Percentiles rank a stretch among this genome's conserved stretches.
phyloP scores from a whole-genome alignment of 106 monocot genomes.

The Triglochin maritima region DNA sequence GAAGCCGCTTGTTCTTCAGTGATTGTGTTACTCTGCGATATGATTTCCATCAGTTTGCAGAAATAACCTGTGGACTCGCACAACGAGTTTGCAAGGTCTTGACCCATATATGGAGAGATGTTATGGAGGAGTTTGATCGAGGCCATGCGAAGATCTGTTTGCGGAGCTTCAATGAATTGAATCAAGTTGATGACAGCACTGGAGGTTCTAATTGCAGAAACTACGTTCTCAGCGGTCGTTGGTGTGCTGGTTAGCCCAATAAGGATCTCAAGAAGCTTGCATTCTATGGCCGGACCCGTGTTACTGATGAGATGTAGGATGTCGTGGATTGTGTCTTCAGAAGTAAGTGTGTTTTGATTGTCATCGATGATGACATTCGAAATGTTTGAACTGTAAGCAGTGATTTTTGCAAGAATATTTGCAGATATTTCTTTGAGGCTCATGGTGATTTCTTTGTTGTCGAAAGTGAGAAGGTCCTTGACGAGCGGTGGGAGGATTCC shows the following conservation, averaged over 20 bases:
- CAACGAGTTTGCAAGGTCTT: conserved; percentile 60
- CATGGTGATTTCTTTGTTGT: conserved; percentile 13
- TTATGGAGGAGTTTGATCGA: conserved; percentile 73
- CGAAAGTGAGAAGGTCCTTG: conserved; percentile 5
- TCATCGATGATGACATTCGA: conserved; percentile 43
- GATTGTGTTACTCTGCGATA: conserved; percentile 44
- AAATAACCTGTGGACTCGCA: conserved; percentile 45
- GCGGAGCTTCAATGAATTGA: conserved; percentile 80
- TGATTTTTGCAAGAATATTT: conserved; percentile 24
- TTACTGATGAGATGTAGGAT: conserved; percentile 91
- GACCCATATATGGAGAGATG: conserved; percentile 65
- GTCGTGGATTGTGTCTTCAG: conserved; percentile 76
- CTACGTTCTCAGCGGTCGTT: conserved; percentile 34
- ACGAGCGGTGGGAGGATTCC: conserved; percentile 28
- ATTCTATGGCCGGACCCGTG: conserved; percentile 77
- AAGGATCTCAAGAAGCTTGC: conserved; percentile 78
- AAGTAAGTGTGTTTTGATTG: conserved; percentile 41
- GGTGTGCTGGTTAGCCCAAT: conserved; percentile 66
- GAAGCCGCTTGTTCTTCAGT: conserved; percentile 86
- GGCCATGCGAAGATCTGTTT: conserved; percentile 56
- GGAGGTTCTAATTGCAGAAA: conserved; percentile 71
- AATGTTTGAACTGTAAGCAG: conserved; percentile 3
- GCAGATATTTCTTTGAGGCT: conserved; percentile 18
- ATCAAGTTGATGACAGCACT: conserved; percentile 74
- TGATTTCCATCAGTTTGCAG: conserved; percentile 38